Base-by-base conservation (phyloP, 129 eudicot species). In the Chrysanthemum seticuspe region DNA sequence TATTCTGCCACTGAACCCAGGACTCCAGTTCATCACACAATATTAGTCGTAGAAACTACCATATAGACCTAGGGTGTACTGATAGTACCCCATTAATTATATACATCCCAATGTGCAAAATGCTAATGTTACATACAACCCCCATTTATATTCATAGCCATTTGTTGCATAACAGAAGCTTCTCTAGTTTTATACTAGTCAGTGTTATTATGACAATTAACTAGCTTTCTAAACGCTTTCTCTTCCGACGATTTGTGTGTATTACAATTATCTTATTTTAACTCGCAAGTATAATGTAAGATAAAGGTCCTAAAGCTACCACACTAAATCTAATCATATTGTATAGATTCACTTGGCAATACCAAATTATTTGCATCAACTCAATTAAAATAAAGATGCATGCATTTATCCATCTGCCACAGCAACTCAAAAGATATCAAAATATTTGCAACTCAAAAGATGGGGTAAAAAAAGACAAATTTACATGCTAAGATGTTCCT, bases 401-500 rank as follows among this genome's bases (percentile, higher is more conserved):
- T 40, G 47, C 47, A 6, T 7, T 40, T 40, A 40, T 40, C 47
- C 47, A 40, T 40, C 45, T 56, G 27, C 27, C 2, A 2, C 62
- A 6, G 27, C 10, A 56, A 16, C 29, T 56, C 62, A 56, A 56
- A 56, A 3, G 62, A 15, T 19, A 53, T 56, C 23, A 52, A 77
- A 70, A 70, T 50, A 21, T 9, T 57, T 60, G 79, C 80, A 68
- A 68, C 74, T 67, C 70, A 59, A 68, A 68, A 76, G 54, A 18
- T 52, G 27, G 36, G 62, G 16, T 10, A 27, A 67, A 59, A 25
- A 65, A 60, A 57, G 21, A 15, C 47, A 80, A 34, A 75, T 85
- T 74, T 87, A 84, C 92, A 87, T 72, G 71, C 78, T 70, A 60
- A 57, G 45, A 70, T 71, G 75, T 75, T 70, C 80, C 78, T 50